Evolutionary conservation across 257 asterid species (phyloP).

Genomic region (Nicotiana tabacum): DNA sequence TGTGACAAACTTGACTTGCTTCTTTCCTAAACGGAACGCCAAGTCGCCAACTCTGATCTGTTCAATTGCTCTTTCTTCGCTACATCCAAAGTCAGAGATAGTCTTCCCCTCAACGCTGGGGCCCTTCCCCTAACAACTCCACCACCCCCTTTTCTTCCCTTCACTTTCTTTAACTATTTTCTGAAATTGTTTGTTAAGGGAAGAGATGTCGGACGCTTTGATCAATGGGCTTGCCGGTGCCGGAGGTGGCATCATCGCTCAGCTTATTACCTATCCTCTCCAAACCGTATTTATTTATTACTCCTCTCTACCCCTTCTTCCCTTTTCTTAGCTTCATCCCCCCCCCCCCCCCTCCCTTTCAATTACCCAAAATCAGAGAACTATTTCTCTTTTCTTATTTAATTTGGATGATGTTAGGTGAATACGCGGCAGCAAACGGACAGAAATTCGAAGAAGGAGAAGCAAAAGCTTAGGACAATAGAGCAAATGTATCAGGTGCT

Average conservation of each 20-base stretch:
- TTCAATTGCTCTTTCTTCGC: not conserved
- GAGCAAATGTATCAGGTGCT: constrained; percentile 67
- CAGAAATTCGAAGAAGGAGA: constrained; percentile 66
- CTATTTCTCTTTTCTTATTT: too few species aligned
- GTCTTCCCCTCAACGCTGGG: not conserved
- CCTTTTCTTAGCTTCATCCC: not conserved
- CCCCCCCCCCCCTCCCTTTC: not conserved
- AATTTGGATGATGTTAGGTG: constrained; percentile 36
- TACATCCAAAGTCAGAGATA: not conserved
- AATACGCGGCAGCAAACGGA: constrained; percentile 93
- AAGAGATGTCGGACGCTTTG: constrained; percentile 85
- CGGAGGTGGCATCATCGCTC: constrained; percentile 95
- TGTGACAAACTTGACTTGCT: too few species aligned
- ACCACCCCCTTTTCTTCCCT: not conserved
- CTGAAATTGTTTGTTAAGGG: not conserved
- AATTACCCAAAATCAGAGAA: too few species aligned
- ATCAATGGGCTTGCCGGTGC: constrained; percentile 97
- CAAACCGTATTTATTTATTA: constrained; percentile 50
- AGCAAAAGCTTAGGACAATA: constrained; percentile 46
- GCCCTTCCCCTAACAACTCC: too few species aligned
- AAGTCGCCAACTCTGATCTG: too few species aligned
- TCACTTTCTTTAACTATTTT: not conserved
- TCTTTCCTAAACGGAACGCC: too few species aligned
- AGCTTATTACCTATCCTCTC: constrained; percentile 89
- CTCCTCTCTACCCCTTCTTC: not conserved